phyloP scores from a whole-genome alignment of 1,139 yeast genomes.

The Candida pseudocylindracea region DNA sequence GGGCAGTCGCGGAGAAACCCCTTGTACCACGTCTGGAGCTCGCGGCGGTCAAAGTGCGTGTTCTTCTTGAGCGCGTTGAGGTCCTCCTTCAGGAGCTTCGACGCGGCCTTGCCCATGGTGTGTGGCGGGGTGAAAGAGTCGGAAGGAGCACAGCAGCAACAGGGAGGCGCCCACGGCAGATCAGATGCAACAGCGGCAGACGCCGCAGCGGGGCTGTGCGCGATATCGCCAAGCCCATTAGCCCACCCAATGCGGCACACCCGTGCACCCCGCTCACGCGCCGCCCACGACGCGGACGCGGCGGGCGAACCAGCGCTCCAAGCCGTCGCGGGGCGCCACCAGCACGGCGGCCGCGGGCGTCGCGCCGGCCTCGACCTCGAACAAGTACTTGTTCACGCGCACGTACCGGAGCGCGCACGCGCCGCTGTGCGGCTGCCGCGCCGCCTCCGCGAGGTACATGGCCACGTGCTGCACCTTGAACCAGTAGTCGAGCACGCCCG shows the following conservation, averaged over 20 bases:
- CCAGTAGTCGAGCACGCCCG: constrained; percentile 36
- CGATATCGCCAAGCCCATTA: too few species aligned
- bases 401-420: constrained; percentile 12
- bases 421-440: constrained; percentile 4
- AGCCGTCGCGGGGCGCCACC: constrained; percentile 18
- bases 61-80: constrained; percentile 61
- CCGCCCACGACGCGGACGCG: constrained; percentile 1
- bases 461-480: constrained; percentile 32
- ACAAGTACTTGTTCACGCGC: constrained; percentile 16
- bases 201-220: too few species aligned
- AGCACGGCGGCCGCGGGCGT: constrained; percentile 1
- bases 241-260: too few species aligned
- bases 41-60: constrained; percentile 83
- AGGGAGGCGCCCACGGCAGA: too few species aligned
- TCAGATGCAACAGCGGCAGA: too few species aligned
- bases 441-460: constrained; percentile 9
- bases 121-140: background rate
- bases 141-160: too few species aligned
- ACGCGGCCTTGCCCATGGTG: constrained; percentile 83
- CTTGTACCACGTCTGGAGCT: constrained; percentile 94
- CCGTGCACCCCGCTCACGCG: too few species aligned
- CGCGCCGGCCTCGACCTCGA: constrained; percentile 7
- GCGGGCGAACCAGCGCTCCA: constrained; percentile 19
- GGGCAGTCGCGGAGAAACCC: constrained; percentile 93
- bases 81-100: constrained; percentile 83